Evolutionary conservation across 345 rosid genomes (phyloP).

Genomic region (Brassica cretica): DNA sequence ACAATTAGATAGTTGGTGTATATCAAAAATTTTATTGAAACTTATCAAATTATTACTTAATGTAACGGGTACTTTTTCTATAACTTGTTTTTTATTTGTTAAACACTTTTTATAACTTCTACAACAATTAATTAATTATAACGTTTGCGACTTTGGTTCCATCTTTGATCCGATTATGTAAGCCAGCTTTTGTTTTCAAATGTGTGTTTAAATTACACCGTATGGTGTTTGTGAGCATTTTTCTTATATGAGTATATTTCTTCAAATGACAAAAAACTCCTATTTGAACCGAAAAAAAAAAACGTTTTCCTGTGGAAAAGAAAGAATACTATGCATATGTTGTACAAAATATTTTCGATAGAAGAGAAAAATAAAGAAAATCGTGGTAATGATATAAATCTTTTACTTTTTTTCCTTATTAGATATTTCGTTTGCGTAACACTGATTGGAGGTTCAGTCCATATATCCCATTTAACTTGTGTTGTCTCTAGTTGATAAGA

Average conservation of each 20-base stretch:
- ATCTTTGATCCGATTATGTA: background rate
- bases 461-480: background rate
- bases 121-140: no score
- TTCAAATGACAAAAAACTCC: background rate
- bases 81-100: background rate
- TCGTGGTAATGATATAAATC: background rate
- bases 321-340: background rate
- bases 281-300: background rate
- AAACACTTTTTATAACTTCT: background rate
- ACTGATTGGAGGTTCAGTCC: constrained; percentile 14
- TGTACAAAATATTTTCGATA: background rate
- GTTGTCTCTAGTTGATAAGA: constrained; percentile 8
- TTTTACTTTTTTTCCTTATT: background rate
- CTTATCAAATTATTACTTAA: background rate
- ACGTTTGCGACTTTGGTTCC: background rate
- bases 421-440: background rate
- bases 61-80: background rate
- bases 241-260: background rate
- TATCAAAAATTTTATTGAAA: background rate
- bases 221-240: background rate
- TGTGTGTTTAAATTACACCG: background rate
- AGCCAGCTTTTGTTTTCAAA: background rate
- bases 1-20: constrained; percentile 8
- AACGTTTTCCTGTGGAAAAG: background rate
- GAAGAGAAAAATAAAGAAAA: background rate